Evolutionary conservation across 2,329 filamentous ascomycete species (phyloP), one percentile per base, ranked within the genome.

Genomic region (Arachnomyces sp.): DNA sequence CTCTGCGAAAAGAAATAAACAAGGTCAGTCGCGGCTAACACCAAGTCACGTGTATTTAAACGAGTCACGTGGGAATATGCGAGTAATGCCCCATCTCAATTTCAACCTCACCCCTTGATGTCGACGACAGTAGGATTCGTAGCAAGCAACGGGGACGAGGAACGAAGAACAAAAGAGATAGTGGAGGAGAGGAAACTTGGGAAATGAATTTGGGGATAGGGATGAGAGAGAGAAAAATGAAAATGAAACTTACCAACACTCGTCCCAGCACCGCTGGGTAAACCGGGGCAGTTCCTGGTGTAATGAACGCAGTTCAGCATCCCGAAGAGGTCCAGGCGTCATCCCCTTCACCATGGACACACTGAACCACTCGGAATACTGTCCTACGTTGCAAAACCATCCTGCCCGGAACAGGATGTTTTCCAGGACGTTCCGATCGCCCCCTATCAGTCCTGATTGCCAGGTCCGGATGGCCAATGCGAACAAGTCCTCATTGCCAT

Each of bases 401-500:
- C 44, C 44, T 31, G 34, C 42, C 4, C 39, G 31, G 16, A 17
- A 13, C 21, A 46, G 21, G 38, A 44, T 43, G 28, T 36, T 21
- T 25, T 44, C 38, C 31, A 40, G 33, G 38, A 34, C 44, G 14
- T 3, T 28, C 14, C 13, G 18, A 16, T 38, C 28, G 18, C 31
- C 6, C 12, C 34, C 38, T 34, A 33, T 33, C 7, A 39, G 14
- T 18, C 34, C 38, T n/a, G 38, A 34, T 33, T 43, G 33, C 38
- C 34, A 46, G 14, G 8, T 36, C 16, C 32, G 39, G 34, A 46
- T 44, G 12, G 34, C 38, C 9, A n/a, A 6, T 30, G 31, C 33
- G 33, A 44, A 44, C 41, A 46, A 38, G 34, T 41, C 41, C 30
- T 41, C 44, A 18, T 46, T 44, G 2, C 36, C 34, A 31, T 46